Conservation (phyloP, 208 protist species). For the Porcisia hertigi region DNA sequence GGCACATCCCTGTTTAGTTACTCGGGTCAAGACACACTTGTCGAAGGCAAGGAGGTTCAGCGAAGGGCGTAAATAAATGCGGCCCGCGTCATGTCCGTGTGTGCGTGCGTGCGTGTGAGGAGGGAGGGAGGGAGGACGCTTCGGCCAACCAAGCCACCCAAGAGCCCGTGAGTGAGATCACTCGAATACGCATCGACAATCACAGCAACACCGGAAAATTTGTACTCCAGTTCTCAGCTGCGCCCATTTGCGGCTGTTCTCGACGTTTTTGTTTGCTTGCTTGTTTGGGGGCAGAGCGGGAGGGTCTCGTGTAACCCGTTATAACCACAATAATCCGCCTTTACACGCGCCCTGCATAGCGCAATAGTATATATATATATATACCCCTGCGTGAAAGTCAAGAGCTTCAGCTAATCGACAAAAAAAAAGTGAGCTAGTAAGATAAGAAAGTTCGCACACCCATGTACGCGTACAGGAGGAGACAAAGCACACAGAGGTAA, state of each 20-base stretch:
- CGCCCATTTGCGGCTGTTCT: too few species aligned
- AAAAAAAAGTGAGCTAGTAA: background rate
- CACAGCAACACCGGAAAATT: background rate
- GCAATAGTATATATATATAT: background rate
- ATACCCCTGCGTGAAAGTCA: background rate
- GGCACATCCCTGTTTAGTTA: background rate
- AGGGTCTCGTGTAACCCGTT: background rate
- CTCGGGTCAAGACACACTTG: background rate
- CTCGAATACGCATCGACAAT: background rate
- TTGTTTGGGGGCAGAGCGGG: background rate
- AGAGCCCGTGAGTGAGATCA: background rate
- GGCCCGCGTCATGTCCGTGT: background rate
- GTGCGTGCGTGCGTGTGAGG: background rate
- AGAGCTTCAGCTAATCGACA: background rate
- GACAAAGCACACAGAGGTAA: background rate
- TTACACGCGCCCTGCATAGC: background rate
- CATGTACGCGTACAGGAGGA: background rate
- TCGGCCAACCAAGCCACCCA: background rate
- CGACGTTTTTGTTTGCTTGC: background rate
- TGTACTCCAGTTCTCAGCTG: background rate
- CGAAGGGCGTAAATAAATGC: background rate
- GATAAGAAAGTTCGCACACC: background rate
- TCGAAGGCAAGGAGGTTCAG: background rate
- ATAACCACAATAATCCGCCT: background rate
- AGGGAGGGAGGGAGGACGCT: too few species aligned